Base-by-base conservation (phyloP, 768 basidiomycete species). In the Clitopilus hobsonii region DNA sequence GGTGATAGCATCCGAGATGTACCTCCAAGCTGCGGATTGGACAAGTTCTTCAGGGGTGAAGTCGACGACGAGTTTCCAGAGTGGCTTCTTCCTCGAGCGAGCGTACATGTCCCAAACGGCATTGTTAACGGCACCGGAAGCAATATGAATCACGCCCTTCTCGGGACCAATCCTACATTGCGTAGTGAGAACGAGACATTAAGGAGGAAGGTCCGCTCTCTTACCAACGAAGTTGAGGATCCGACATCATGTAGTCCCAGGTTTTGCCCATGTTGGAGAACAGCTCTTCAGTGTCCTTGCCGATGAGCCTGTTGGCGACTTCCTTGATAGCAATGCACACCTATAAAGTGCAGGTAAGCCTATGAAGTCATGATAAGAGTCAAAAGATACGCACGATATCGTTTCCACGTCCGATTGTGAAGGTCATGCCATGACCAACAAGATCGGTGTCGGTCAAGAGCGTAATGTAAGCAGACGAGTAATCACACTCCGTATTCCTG, bases 101-200 rank as follows among this genome's bases (percentile, higher is more conserved):
- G 92, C 91, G 60, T 84, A 93, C 84, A 96, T 85, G 64, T 97
- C 95, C 95, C 95, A 98, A 1, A 96, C 64, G 0, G 94, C 95
- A 60, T 97, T 97, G 67, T 91, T 83, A 6, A 98, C 92, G 1
- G 92, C 91, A 5, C 83, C 91, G 0, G 89, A 81, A 2, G 94
- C 92, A 51, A 96, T 85, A 65, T 93, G 90, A 52, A 98, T 94
- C 2, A 98, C 92, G 51, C 95, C 95, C 69, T 96, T 96, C 67
- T 96, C 94, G 0, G 94, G 94, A 5, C 93, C 94, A 62, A 94
- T 87, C 88, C 89, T 89, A 51, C 51, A 38, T 57, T 1, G 26
- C 28, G 14, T 13, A 16, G 32, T 41, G 18, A 47, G n/a, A 49
- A 29, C 20, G 28, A 26, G 49, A 52, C 26, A 24, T 52, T 20